Conservation (phyloP, 306 rosid species). For the Argentina anserina region DNA sequence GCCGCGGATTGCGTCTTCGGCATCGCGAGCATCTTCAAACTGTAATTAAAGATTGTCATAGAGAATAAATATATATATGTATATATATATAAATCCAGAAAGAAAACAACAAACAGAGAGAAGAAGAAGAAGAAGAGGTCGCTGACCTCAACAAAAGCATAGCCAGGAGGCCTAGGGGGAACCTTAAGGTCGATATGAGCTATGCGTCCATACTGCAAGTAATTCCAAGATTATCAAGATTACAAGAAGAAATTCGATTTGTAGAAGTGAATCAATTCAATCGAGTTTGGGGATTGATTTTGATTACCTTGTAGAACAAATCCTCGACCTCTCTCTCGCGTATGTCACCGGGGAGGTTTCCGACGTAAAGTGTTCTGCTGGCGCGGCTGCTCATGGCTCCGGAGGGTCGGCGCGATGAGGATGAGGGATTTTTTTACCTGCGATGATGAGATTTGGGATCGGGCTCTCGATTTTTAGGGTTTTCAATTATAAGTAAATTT, state of each 20-base stretch:
- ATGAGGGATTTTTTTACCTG: conserved; percentile 30
- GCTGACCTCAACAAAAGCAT: conserved; percentile 96
- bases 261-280: no score
- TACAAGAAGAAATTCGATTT: no score
- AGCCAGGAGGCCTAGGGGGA: conserved; percentile 99
- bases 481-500: no score
- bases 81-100: no score
- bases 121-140: neutral
- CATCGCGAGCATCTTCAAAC: conserved; percentile 97
- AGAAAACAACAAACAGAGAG: neutral
- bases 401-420: no score
- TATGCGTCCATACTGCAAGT: conserved; percentile 77
- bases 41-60: conserved; percentile 27
- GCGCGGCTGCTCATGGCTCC: conserved; percentile 74
- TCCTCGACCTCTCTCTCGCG: conserved; percentile 99
- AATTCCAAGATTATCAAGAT: no score
- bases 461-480: conserved; percentile 35
- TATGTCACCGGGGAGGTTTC: conserved; percentile 96
- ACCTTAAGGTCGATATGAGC: conserved; percentile 92
- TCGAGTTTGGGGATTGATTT: neutral
- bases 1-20: conserved; percentile 95
- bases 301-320: conserved; percentile 73
- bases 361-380: conserved; percentile 91
- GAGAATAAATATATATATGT: neutral
- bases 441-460: conserved; percentile 22